Percentiles rank a stretch among this genome's conserved stretches.
Evolutionary conservation across 73 alveolate genomes (phyloP).

Genomic region (Paraurostyla sp.): DNA sequence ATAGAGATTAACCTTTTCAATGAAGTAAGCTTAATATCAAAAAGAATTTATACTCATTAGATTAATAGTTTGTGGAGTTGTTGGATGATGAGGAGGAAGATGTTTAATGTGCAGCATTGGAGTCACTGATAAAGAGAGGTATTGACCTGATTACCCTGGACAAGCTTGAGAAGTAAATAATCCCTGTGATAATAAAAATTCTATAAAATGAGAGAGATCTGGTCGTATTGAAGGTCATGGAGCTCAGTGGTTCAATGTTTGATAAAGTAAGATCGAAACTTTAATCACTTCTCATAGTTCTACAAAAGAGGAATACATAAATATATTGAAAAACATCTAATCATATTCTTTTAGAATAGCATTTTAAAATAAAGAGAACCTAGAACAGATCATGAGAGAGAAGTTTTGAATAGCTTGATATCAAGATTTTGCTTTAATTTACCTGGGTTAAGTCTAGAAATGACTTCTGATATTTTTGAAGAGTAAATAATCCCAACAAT

Average conservation of each 20-base stretch:
- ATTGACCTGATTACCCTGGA: neutral
- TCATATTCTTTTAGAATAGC: neutral
- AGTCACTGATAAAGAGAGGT: neutral
- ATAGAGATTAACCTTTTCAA: neutral
- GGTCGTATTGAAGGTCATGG: neutral
- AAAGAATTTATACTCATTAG: constrained; percentile 8
- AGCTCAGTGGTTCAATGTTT: neutral
- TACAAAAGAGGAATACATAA: neutral
- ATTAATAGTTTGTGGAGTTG: constrained; percentile 10
- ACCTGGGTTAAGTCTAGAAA: neutral
- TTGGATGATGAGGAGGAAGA: constrained; percentile 74
- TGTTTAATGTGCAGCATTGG: constrained; percentile 63
- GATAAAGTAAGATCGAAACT: neutral
- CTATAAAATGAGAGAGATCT: neutral
- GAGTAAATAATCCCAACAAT: neutral
- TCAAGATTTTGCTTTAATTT: constrained; percentile 12
- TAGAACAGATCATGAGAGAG: neutral
- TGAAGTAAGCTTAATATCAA: neutral
- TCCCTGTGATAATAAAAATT: neutral
- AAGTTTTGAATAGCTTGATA: neutral
- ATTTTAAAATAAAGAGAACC: neutral
- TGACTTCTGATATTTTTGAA: neutral
- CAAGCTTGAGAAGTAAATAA: neutral
- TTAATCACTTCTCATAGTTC: neutral
- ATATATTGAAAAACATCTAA: neutral